A percentile compares a stretch with the other conserved stretches of the same genome.
These are phyloP conservation scores for Exophiala sp. DNA, from an alignment of 2,329 filamentous ascomycete genomes.

Conservation along the genomic window DNA sequence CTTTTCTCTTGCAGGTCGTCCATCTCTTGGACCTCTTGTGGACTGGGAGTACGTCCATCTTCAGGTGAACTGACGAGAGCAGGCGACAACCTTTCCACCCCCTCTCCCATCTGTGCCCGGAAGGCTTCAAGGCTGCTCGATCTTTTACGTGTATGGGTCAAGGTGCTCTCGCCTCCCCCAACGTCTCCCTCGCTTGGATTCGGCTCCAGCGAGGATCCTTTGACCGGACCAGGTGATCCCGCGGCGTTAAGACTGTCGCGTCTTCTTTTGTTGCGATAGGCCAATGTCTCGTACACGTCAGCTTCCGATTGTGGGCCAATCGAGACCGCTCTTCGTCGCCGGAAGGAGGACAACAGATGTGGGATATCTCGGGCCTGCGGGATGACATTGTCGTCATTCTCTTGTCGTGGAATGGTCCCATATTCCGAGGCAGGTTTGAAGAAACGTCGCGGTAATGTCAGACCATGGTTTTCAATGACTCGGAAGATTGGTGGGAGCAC, in stretches of 20 bases:
- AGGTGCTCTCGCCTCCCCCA: not conserved
- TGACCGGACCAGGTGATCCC: constrained; percentile 8
- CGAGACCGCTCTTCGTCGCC: constrained; percentile 72
- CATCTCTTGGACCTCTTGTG: constrained; percentile 30
- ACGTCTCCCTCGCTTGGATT: constrained; percentile 8
- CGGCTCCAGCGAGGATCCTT: constrained; percentile 13
- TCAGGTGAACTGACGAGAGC: constrained; percentile 1
- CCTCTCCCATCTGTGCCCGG: constrained; percentile 68
- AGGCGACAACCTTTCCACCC: constrained; percentile 30
- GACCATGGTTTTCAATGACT: constrained; percentile 69
- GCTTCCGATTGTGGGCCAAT: constrained; percentile 92
- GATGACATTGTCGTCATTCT: constrained; percentile 79
- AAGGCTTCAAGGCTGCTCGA: constrained; percentile 52
- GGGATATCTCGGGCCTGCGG: constrained; percentile 85
- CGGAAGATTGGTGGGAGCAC: constrained; percentile 81
- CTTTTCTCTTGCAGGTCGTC: constrained; percentile 56
- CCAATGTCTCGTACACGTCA: constrained; percentile 91
- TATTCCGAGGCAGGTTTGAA: constrained; percentile 90
- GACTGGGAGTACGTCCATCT: constrained; percentile 4
- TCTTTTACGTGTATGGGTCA: constrained; percentile 17
- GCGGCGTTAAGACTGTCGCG: constrained; percentile 50
- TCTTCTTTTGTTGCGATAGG: constrained; percentile 70
- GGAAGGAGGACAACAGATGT: constrained; percentile 71
- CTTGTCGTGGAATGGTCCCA: constrained; percentile 66
- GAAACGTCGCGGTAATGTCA: constrained; percentile 79